These are phyloP conservation scores for Chlorella sp. DNA, from an alignment of 139 green algal species.

Conservation along the genomic window DNA sequence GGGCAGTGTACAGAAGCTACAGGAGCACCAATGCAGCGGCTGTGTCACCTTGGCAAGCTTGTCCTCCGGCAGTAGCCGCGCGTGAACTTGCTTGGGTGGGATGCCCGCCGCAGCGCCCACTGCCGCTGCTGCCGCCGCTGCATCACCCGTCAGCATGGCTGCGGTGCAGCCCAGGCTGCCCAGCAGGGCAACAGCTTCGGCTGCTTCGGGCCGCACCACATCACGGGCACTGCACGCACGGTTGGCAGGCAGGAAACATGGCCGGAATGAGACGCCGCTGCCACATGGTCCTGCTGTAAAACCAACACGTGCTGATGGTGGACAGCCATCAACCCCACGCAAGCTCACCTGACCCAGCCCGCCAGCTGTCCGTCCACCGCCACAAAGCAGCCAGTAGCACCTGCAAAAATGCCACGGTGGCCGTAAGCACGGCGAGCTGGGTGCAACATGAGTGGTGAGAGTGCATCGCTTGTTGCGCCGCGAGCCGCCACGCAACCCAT, in stretches of 20 bases:
- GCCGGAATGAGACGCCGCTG: too few relatives aligned
- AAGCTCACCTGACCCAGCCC: constrained; percentile 16
- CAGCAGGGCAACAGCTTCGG: constrained; percentile 41
- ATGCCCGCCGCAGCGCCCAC: constrained; percentile 79
- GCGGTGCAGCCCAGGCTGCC: constrained; percentile 49
- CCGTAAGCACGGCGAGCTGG: too few relatives aligned
- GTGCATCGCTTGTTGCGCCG: too few relatives aligned
- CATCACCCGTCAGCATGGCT: constrained; percentile 83
- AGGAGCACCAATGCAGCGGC: too few relatives aligned
- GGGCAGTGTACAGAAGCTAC: too few relatives aligned
- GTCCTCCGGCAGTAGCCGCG: constrained; percentile 63
- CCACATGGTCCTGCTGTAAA: too few relatives aligned
- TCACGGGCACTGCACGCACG: constrained; percentile 10
- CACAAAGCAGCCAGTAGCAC: constrained; percentile 39
- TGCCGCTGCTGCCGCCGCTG: constrained; percentile 48
- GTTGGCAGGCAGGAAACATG: too few relatives aligned
- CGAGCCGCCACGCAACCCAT: too few relatives aligned
- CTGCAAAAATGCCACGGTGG: background rate
- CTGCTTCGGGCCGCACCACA: constrained; percentile 38
- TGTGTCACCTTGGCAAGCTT: constrained; percentile 57
- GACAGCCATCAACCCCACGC: too few relatives aligned
- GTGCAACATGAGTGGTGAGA: too few relatives aligned
- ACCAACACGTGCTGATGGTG: too few relatives aligned
- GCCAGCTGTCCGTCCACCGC: constrained; percentile 30
- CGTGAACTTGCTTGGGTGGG: constrained; percentile 46